Conservation (phyloP, 352 stramenopile species). For the Phytophthora litchii region DNA sequence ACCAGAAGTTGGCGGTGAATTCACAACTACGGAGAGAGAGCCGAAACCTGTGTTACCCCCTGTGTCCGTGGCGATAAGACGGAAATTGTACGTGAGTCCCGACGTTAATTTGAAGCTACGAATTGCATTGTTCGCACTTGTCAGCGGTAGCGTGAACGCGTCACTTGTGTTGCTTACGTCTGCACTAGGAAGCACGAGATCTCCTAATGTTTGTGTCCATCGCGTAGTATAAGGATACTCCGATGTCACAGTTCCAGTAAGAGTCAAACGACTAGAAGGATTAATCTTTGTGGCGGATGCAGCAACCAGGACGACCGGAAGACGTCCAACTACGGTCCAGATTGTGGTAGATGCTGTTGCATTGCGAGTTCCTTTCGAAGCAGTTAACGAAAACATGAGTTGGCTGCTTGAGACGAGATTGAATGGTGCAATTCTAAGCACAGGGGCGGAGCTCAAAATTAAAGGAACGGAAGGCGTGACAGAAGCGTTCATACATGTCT, state of each 20-base stretch:
- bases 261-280: slow-evolving; percentile 42
- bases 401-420: slow-evolving; percentile 45
- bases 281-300: slow-evolving; percentile 51
- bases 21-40: slow-evolving; percentile 53
- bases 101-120: slow-evolving; percentile 57
- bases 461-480: slow-evolving; percentile 10
- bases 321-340: slow-evolving; percentile 54
- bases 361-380: slow-evolving; percentile 34
- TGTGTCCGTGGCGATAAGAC: slow-evolving; percentile 56
- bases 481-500: slow-evolving; percentile 18
- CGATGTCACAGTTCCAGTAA: slow-evolving; percentile 49
- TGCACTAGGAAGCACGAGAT: slow-evolving; percentile 46
- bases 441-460: slow-evolving; percentile 16
- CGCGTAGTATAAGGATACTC: slow-evolving; percentile 63
- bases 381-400: slow-evolving; percentile 55
- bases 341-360: slow-evolving; percentile 37
- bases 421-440: slow-evolving; percentile 50
- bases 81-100: slow-evolving; percentile 73
- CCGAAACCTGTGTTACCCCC: slow-evolving; percentile 64
- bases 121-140: slow-evolving; percentile 58
- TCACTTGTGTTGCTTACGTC: slow-evolving; percentile 34
- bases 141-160: slow-evolving; percentile 63
- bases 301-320: slow-evolving; percentile 47
- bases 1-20: slow-evolving; percentile 64
- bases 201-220: slow-evolving; percentile 66